A percentile compares a stretch with the other conserved stretches of the same genome.
Conservation (phyloP, 1,139 yeast species). For the Geotrichum candidum region DNA sequence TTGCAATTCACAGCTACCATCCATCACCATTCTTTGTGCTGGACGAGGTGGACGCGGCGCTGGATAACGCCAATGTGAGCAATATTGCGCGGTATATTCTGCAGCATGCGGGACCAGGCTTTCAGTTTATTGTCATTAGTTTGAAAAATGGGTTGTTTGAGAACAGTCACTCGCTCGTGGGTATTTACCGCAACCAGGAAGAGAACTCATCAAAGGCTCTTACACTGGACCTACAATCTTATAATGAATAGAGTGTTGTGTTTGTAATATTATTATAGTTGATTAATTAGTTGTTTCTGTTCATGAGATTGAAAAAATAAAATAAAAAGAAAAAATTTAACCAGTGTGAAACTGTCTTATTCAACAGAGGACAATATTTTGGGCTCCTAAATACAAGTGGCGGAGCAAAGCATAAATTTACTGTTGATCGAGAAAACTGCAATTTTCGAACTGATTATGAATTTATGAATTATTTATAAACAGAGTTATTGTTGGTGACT, state of each 20-base stretch:
- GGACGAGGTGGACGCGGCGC: conserved; percentile 96
- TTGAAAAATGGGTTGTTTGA: conserved; percentile 83
- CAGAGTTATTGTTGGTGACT: too few relatives aligned
- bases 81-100: conserved; percentile 79
- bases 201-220: conserved; percentile 72
- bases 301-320: background rate
- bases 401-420: too few relatives aligned
- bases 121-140: conserved; percentile 91
- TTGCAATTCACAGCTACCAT: conserved; percentile 84
- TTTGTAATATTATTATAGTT: background rate
- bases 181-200: conserved; percentile 81
- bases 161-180: conserved; percentile 85
- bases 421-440: too few relatives aligned
- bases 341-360: too few relatives aligned
- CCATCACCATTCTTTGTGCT: conserved; percentile 95
- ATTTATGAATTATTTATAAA: too few relatives aligned
- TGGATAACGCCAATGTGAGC: conserved; percentile 83
- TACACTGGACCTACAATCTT: conserved; percentile 28
- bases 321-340: background rate
- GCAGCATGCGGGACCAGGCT: conserved; percentile 66
- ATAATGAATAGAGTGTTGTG: conserved; percentile 4
- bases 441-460: too few relatives aligned
- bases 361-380: too few relatives aligned
- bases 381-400: too few relatives aligned
- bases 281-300: background rate